Percentiles rank a stretch among this genome's conserved stretches.
Evolutionary conservation across 768 basidiomycete genomes (phyloP).

Genomic region (Boletales sp.): DNA sequence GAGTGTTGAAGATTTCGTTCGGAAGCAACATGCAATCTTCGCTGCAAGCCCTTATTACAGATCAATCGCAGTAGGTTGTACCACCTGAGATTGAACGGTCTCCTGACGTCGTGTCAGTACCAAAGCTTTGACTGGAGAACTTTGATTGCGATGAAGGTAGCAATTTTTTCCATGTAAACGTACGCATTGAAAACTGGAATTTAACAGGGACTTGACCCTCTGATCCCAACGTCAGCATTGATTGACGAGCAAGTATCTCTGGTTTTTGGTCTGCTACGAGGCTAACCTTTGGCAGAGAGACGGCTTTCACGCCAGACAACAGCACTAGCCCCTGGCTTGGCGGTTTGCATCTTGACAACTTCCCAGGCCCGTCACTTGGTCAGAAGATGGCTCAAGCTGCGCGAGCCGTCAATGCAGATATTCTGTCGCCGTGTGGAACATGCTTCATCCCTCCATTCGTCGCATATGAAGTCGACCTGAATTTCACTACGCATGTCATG

Average conservation of each 20-base stretch:
- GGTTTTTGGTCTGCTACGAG: neutral
- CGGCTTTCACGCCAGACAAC: conserved; percentile 38
- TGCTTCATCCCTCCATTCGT: conserved; percentile 39
- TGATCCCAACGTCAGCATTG: conserved; percentile 59
- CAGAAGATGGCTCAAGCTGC: conserved; percentile 69
- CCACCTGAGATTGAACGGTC: neutral
- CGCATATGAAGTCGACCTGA: conserved; percentile 41
- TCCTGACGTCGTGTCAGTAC: conserved; percentile 41
- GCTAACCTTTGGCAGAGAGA: conserved; percentile 32
- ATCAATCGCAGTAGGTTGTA: conserved; percentile 55
- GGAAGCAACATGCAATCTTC: conserved; percentile 57
- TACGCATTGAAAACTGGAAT: neutral
- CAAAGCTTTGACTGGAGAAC: conserved; percentile 86
- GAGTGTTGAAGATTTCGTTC: conserved; percentile 57
- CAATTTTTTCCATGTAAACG: neutral
- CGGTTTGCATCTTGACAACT: conserved; percentile 58
- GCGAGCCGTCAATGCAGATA: conserved; percentile 54
- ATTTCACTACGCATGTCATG: conserved; percentile 69
- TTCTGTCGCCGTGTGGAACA: conserved; percentile 60
- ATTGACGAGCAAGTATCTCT: conserved; percentile 51
- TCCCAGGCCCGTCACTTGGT: conserved; percentile 56
- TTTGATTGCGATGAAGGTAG: conserved; percentile 65
- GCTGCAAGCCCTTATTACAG: conserved; percentile 54
- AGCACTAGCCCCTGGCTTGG: conserved; percentile 63
- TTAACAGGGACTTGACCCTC: conserved; percentile 51